Evolutionary conservation across 1,284 basidiomycete species (phyloP).

Genomic region (Cerioporus squamosus): DNA sequence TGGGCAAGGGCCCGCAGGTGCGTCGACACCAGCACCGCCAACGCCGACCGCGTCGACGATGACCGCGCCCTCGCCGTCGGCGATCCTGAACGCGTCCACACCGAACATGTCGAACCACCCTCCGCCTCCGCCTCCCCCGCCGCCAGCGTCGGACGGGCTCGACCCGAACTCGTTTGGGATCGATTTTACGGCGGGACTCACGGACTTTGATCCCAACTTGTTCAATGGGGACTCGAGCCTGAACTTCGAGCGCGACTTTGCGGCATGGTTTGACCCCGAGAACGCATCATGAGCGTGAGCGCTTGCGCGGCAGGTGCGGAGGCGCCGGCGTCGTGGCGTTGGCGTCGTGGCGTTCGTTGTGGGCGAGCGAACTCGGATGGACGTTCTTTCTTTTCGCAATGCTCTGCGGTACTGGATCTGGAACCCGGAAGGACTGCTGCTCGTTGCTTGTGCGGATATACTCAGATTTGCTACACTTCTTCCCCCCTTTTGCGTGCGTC

Average conservation of each 20-base stretch:
- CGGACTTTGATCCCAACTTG: conserved; percentile 8
- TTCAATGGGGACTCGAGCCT: conserved; percentile 41
- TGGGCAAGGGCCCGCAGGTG: conserved; percentile 5
- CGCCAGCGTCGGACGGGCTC: conserved; percentile 44
- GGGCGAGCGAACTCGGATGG: too few species aligned
- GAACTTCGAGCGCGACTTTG: conserved; percentile 70
- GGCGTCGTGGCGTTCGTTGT: too few species aligned
- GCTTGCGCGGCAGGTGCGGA: too few species aligned
- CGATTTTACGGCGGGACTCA: conserved; percentile 5
- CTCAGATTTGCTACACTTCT: too few species aligned
- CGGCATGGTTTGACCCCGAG: conserved; percentile 64
- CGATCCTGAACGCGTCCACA: conserved; percentile 41
- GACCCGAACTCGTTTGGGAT: conserved; percentile 48
- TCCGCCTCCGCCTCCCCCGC: conserved; percentile 22
- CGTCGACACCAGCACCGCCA: conserved; percentile 47
- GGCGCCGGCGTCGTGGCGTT: background rate
- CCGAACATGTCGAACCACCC: conserved; percentile 15
- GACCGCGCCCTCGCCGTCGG: conserved; percentile 50
- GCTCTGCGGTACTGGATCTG: background rate
- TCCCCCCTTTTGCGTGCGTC: background rate
- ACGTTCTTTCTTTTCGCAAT: too few species aligned
- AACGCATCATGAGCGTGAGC: conserved; percentile 7
- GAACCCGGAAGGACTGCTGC: conserved; percentile 1
- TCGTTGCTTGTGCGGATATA: background rate
- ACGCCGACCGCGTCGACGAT: conserved; percentile 49